These are phyloP conservation scores for Talaromyces sp. DNA, from an alignment of 2,329 filamentous ascomycete species.

Conservation along the genomic window DNA sequence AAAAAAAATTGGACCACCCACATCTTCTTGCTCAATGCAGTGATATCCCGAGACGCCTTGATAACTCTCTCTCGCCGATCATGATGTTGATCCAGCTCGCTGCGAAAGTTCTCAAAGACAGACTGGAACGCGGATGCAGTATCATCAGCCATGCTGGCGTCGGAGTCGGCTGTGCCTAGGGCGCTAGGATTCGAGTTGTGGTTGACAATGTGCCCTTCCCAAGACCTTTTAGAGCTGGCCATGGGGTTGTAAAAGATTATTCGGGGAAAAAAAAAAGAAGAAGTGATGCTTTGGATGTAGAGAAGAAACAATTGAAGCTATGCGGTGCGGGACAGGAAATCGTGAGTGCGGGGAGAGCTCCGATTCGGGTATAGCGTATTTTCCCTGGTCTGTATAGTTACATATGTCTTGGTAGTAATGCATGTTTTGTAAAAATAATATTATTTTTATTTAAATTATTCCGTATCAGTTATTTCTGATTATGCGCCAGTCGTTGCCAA, in stretches of 20 bases:
- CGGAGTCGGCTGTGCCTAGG: not conserved
- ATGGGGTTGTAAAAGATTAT: not conserved
- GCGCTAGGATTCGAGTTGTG: not conserved
- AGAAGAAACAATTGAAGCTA: not conserved
- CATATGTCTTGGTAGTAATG: too few relatives aligned
- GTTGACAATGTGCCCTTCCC: conserved; percentile 11
- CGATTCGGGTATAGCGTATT: not conserved
- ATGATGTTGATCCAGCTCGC: conserved; percentile 89
- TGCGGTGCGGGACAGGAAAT: not conserved
- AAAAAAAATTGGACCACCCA: conserved; percentile 44
- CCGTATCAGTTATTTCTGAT: not conserved
- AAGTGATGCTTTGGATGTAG: not conserved
- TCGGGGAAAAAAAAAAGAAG: not conserved
- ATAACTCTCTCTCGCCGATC: conserved; percentile 85
- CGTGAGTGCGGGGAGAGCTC: conserved; percentile 5
- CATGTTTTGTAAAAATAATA: too few relatives aligned
- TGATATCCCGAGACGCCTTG: conserved; percentile 89
- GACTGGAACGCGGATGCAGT: conserved; percentile 25
- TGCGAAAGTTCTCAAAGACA: conserved; percentile 82
- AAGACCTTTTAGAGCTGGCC: conserved; percentile 12
- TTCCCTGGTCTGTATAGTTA: not conserved
- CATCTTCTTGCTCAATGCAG: conserved; percentile 96
- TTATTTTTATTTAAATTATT: not conserved
- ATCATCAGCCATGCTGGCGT: not conserved
- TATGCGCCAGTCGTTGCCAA: not conserved